Base-by-base conservation (phyloP, 73 alveolate genomes). In the Loxodes magnus region DNA sequence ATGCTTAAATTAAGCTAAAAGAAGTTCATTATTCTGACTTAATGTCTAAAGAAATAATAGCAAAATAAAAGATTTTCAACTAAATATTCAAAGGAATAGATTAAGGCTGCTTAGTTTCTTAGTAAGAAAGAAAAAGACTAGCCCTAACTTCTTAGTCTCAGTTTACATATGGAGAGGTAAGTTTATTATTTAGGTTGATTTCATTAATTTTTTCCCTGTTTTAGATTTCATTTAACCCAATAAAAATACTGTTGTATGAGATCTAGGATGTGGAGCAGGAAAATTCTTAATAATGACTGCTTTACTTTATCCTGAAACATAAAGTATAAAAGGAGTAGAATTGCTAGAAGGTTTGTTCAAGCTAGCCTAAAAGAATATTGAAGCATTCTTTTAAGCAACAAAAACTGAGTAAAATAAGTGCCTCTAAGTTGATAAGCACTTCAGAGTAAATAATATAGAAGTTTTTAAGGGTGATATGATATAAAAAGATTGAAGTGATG, bases 121-220 rank as follows among this genome's bases (percentile, higher is more conserved):
- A 69, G 22, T 35, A 27, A 21, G 83, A 69, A 34, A 59, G 83
- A 27, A 33, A 62, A 31, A 59, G 83, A 36, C 27, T 39, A 37
- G 51, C 48, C 29, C 52, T 63, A 5, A 27, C 53, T 7, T 44
- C 39, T 34, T 42, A 69, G 19, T 22, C 61, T 41, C 70, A 69
- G 53, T 71, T 51, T 34, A 71, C 85, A 6, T 71, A 71, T 64
- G 85, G 85, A 36, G 85, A 71, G 33, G 72, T 69, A n/a, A n/a
- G n/a, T n/a, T n/a, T n/a, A n/a, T n/a, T n/a, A n/a, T n/a, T n/a
- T n/a, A n/a, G n/a, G 72, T 71, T 5, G 56, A 64, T 16, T 71
- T 71, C 42, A 34, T 51, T 10, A 34, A 71, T 23, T 65, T 43
- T 15, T 14, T 50, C 0, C 71, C 72, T 5, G 35, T 71, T 9